Evolutionary conservation across 179 eudicot species (phyloP), one percentile per base, ranked within the genome.

Genomic region (Silene noctiflora): DNA sequence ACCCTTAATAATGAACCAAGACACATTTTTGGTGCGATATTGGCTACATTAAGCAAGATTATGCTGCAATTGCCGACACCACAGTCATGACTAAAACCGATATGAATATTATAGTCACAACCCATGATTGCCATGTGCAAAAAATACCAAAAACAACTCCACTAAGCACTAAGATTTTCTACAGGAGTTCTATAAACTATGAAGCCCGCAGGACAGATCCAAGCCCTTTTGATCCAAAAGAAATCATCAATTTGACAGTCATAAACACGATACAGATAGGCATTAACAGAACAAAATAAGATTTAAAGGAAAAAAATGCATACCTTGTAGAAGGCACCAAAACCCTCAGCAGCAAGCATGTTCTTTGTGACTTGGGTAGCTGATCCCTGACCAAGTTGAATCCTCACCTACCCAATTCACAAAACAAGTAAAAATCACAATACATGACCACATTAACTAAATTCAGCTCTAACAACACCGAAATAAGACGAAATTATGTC

Each of bases 291-390:
- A 33, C 39, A 33, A 33, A 33, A 4, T 33, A 44, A 48, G 65
- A 60, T 76, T 35, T 1, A n/a, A n/a, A n/a, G n/a, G n/a, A n/a
- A 5, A 33, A 62, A 80, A 24, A 83, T 73, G 4, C 80, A 72
- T 70, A 87, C 90, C 90, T 85, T 85, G 87, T 87, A 87, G 76
- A 87, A 87, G 42, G 88, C 84, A 48, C 88, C 84, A 59, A 87
- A 21, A 58, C 90, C 90, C 80, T 87, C 88, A 75, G 81, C 85
- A 67, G 81, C 78, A 76, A 87, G 81, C 85, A 87, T 87, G 79
- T 76, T 83, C 71, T 67, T 81, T 69, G 88, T 80, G 63, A 87
- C 86, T 64, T 79, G 76, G 31, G n/a, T 83, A 65, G 86, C 88
- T 35, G 90, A 85, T 80, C 90, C 90, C 74, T 87, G 88, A 71